A percentile compares a stretch with the other conserved stretches of the same genome.
Conservation (phyloP, 495 filamentous ascomycete species). For the Xylaria sp. region DNA sequence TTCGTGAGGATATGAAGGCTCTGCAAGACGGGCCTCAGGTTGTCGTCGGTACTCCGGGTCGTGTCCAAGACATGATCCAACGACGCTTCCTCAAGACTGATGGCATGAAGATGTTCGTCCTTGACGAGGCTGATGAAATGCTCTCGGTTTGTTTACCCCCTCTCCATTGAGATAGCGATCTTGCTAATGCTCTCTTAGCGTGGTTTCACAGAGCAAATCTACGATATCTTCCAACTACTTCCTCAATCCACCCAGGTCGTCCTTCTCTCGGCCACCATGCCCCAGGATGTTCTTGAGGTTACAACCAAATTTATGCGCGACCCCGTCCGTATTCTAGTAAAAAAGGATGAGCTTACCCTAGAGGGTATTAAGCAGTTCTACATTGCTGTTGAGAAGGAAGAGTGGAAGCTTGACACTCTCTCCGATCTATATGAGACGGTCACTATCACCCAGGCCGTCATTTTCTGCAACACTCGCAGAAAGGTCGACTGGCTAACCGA, state of each 20-base stretch:
- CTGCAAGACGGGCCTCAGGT: constrained; percentile 96
- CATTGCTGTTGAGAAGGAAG: constrained; percentile 99
- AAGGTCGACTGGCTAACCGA: constrained; percentile 99
- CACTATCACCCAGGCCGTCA: constrained; percentile 98
- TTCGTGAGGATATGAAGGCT: constrained; percentile 96
- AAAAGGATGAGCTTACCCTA: constrained; percentile 98
- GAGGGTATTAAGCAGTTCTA: constrained; percentile 99
- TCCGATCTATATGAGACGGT: constrained; percentile 99
- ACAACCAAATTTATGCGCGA: constrained; percentile 99
- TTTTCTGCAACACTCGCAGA: constrained; percentile 99
- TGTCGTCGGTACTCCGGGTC: constrained; percentile 94
- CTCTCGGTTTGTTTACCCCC: constrained; percentile 73
- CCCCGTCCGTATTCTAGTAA: constrained; percentile 97
- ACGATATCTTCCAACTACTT: constrained; percentile 98
- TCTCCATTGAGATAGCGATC: background rate
- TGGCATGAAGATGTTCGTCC: constrained; percentile 98
- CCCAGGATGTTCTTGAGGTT: constrained; percentile 98
- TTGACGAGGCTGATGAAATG: constrained; percentile 99
- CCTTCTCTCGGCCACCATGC: constrained; percentile 95
- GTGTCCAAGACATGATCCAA: constrained; percentile 99
- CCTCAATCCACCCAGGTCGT: constrained; percentile 98
- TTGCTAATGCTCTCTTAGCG: constrained; percentile 59
- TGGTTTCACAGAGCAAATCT: constrained; percentile 99
- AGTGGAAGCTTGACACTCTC: constrained; percentile 99
- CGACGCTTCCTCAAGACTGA: constrained; percentile 92